Base-by-base conservation (phyloP, 2,329 filamentous ascomycete species). In the Microsporum canis region DNA sequence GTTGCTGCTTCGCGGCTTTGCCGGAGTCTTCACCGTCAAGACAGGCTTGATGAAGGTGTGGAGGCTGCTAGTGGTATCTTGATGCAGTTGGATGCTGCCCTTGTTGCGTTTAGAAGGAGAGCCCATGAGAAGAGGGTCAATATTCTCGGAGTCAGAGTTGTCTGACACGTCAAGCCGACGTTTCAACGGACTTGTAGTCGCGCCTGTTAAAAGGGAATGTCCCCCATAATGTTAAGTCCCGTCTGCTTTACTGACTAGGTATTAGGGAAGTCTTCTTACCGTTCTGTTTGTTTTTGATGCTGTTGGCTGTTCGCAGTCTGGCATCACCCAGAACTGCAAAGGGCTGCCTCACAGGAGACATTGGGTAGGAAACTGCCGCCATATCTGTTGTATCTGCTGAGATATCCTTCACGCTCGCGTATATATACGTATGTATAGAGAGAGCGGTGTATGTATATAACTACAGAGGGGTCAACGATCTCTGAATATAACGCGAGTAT, bases 101-200 rank as follows among this genome's bases (percentile, higher is more conserved):
- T 75, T 72, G 66, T 76, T 77, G 45, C 75, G 73, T 66, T 79
- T 79, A 53, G 75, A 74, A 3, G 82, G 77, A 38, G 78, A 79
- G 64, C 75, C 77, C 68, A 78, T 74, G 61, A 75, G 70, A 38
- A 71, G 71, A 5, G 83, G 84, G 63, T 84, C 82, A 62, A 83
- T 74, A 67, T 86, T 86, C 71, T 86, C 83, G 57, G 77, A 70
- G 68, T 85, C 82, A 59, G 80, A 77, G 65, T 76, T 75, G 61
- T 75, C 71, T 34, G 76, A 71, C 23, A 74, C 69, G 39, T 75
- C 71, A 64, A 71, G 72, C 63, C 76, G 71, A 66, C 80, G 78
- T 70, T 82, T 82, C 63, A 74, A 71, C 57, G 67, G 74, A 62
- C 63, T 74, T 67, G 75, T 70, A 68, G 67, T 38, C 59, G 61